phyloP scores from a whole-genome alignment of 805 yeast genomes.

The Zygosaccharomyces kombuchaensis region DNA sequence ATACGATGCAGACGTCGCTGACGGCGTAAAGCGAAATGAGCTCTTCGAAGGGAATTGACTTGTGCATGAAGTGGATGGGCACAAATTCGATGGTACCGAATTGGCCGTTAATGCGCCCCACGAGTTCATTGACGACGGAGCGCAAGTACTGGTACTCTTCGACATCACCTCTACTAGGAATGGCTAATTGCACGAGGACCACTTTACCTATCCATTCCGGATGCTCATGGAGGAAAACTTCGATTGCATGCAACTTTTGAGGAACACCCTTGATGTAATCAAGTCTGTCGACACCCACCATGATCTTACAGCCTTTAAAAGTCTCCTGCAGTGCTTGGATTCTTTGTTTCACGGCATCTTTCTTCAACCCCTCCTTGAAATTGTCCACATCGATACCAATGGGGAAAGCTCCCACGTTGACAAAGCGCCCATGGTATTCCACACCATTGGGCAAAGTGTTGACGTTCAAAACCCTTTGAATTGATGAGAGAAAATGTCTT shows the following conservation, averaged over 20 bases:
- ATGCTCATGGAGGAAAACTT: constrained; percentile 82
- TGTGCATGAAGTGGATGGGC: constrained; percentile 96
- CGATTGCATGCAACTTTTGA: constrained; percentile 93
- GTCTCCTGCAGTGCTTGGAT: constrained; percentile 59
- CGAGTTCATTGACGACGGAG: constrained; percentile 91
- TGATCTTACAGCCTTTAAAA: constrained; percentile 72
- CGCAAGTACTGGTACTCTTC: constrained; percentile 94
- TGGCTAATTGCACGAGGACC: constrained; percentile 92
- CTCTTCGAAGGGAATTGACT: constrained; percentile 85
- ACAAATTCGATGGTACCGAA: constrained; percentile 97
- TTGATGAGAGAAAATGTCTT: constrained; percentile 88
- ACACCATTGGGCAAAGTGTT: constrained; percentile 90
- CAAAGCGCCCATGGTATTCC: constrained; percentile 66
- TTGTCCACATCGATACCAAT: constrained; percentile 96
- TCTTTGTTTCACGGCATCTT: constrained; percentile 58
- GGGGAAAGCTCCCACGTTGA: constrained; percentile 95
- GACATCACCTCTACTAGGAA: constrained; percentile 95
- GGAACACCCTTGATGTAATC: constrained; percentile 99
- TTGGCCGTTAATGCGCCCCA: constrained; percentile 92
- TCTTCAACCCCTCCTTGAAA: constrained; percentile 72
- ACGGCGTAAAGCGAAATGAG: constrained; percentile 80
- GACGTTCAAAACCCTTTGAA: constrained; percentile 74
- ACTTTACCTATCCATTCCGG: constrained; percentile 99
- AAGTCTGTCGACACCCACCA: constrained; percentile 93
- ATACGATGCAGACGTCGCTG: constrained; percentile 87